These are phyloP conservation scores for Cinchona pubescens DNA, from an alignment of 257 asterid species.

Conservation along the genomic window DNA sequence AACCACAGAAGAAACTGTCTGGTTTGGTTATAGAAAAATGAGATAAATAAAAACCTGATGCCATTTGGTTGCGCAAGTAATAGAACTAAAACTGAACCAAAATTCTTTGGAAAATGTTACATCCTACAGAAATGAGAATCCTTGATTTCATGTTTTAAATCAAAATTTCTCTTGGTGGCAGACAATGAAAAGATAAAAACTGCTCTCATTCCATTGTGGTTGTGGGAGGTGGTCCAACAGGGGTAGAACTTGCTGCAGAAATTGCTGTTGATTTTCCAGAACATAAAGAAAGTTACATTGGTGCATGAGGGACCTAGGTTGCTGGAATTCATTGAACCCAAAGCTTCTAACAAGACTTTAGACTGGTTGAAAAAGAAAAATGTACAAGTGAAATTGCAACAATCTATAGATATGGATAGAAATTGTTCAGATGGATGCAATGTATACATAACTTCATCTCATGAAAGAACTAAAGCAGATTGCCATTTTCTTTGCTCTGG, in stretches of 20 bases:
- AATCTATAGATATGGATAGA: conserved; percentile 45
- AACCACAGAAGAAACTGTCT: neutral
- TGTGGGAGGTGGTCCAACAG: conserved; percentile 78
- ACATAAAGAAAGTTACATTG: conserved; percentile 51
- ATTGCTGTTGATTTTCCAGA: conserved; percentile 66
- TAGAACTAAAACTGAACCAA: neutral
- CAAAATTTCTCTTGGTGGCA: conserved; percentile 18
- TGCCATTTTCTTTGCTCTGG: conserved; percentile 70
- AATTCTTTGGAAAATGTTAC: neutral
- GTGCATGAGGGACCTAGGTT: conserved; percentile 69
- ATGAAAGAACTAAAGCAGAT: conserved; percentile 63
- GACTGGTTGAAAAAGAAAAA: conserved; percentile 61
- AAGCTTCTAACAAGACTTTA: conserved; percentile 61
- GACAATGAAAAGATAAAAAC: conserved; percentile 59
- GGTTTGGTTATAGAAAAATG: neutral
- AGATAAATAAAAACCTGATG: neutral
- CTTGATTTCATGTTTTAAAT: neutral
- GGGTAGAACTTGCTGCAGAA: conserved; percentile 91
- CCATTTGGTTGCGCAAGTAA: neutral
- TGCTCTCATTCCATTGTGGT: conserved; percentile 55
- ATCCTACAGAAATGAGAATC: neutral
- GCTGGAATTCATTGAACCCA: conserved; percentile 80
- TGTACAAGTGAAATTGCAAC: conserved; percentile 65
- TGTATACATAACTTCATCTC: conserved; percentile 50
- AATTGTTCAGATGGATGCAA: conserved; percentile 37